Base-by-base conservation (phyloP, 2,329 filamentous ascomycete species). In the Colletotrichum tofieldiae region DNA sequence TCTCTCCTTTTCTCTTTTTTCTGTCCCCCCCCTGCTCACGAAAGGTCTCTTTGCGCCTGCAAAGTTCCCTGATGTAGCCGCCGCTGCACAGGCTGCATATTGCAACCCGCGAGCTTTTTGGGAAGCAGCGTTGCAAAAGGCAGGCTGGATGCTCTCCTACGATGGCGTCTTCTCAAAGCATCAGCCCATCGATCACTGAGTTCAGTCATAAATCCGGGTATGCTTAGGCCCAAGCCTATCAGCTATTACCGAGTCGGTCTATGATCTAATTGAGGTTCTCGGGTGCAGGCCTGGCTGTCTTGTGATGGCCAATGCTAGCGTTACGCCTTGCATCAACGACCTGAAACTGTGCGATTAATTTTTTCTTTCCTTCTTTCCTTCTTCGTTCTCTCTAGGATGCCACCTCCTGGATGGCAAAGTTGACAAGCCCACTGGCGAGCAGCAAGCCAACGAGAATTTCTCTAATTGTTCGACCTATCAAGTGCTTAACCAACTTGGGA, bases 341-440 rank as follows among this genome's bases (percentile, higher is more conserved):
- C 65, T 72, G 69, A 72, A 72, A 72, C 70, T 72, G 65, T 60
- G 70, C 59, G 65, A 32, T 61, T 49, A 49, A 18, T 32, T 59
- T 51, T 39, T 65, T 72, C 39, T 45, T 64, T 64, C 54, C 23
- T 51, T 32, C 41, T 59, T 71, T 71, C 41, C 68, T 67, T 71
- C 51, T 67, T 47, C 29, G 26, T 61, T 60, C 41, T 32, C 37
- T 37, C 56, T 29, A 35, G 26, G 41, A 41, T 23, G 29, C 20
- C 26, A 23, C 26, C 14, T 51, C 35, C 29, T 43, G 35, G 55
- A 49, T 41, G 29, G 35, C 45, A 32, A 23, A 51, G 35, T 52
- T 51, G 37, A n/a, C 56, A 59, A 16, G 35, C 26, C 61, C 12
- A 55, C 49, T 29, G 29, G 37, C 8, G 7, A 23, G 7, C 2